A percentile compares a stretch with the other conserved stretches of the same genome.
phyloP scores from a whole-genome alignment of 352 stramenopile species.

The Pythium sukuiense region DNA sequence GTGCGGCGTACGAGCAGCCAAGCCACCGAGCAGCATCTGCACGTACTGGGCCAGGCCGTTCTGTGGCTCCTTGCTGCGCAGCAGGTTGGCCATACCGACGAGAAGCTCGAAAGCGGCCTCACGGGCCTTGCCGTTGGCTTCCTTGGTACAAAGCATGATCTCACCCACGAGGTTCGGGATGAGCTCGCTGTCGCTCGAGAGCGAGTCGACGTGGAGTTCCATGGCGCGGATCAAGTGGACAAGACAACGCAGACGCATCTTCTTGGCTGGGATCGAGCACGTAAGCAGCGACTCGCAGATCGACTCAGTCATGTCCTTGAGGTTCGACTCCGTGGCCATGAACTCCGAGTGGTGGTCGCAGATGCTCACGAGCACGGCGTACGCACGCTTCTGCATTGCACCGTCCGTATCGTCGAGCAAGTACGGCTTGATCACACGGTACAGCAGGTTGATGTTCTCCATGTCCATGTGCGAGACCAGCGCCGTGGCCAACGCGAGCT shows the following conservation, averaged over 20 bases:
- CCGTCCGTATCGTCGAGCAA: constrained; percentile 84
- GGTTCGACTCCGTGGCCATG: constrained; percentile 68
- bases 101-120: constrained; percentile 86
- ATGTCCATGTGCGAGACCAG: constrained; percentile 80
- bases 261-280: constrained; percentile 94
- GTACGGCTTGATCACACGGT: constrained; percentile 89
- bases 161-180: constrained; percentile 93
- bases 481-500: constrained; percentile 80
- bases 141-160: constrained; percentile 96
- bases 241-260: constrained; percentile 94
- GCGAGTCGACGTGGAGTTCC: constrained; percentile 61
- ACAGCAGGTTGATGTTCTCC: constrained; percentile 74
- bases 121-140: constrained; percentile 94
- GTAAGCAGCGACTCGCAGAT: constrained; percentile 94
- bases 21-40: constrained; percentile 91
- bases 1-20: constrained; percentile 93
- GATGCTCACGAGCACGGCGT: constrained; percentile 84
- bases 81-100: constrained; percentile 79
- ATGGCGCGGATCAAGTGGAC: constrained; percentile 79
- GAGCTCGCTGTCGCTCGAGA: constrained; percentile 64
- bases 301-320: constrained; percentile 92
- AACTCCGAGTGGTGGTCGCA: constrained; percentile 85
- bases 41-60: constrained; percentile 89
- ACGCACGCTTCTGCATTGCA: constrained; percentile 88
- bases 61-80: constrained; percentile 59